These are phyloP conservation scores for Fusarium aywerte DNA, from an alignment of 2,329 filamentous ascomycete genomes.

Conservation along the genomic window DNA sequence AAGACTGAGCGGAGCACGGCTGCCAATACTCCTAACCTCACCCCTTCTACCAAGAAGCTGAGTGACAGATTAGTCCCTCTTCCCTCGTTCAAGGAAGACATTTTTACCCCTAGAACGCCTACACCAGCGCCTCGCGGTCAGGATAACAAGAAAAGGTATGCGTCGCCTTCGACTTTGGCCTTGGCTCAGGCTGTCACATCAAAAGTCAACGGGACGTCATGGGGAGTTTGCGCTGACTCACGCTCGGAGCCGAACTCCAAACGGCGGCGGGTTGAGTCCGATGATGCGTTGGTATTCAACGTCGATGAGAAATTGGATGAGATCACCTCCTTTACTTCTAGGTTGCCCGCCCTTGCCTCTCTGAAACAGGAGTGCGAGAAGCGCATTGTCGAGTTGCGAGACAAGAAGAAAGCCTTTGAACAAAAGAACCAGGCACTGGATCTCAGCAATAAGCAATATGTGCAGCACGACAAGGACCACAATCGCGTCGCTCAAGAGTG, in stretches of 20 bases:
- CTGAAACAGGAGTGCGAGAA: background rate
- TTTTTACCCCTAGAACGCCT: background rate
- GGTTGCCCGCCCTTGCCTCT: rapidly evolving
- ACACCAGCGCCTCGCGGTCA: background rate
- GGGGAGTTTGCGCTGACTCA: background rate
- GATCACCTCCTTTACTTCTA: background rate
- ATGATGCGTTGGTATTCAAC: background rate
- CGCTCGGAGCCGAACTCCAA: background rate
- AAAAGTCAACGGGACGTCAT: background rate
- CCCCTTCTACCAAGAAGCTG: background rate
- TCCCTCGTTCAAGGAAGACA: background rate
- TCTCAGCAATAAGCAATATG: background rate
- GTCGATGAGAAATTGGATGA: background rate
- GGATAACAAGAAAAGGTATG: rapidly evolving
- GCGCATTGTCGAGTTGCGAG: background rate
- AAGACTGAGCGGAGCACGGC: background rate
- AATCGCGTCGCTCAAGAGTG: background rate
- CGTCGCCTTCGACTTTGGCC: background rate
- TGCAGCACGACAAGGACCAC: background rate
- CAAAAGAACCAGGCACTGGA: background rate
- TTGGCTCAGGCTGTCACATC: background rate
- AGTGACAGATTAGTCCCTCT: too few species aligned
- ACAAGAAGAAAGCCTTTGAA: background rate
- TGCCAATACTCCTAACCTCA: rapidly evolving
- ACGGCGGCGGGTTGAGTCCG: background rate